These are phyloP conservation scores for Kappamyces sp. DNA, from an alignment of 192 early-diverging fungal species.

Conservation along the genomic window DNA sequence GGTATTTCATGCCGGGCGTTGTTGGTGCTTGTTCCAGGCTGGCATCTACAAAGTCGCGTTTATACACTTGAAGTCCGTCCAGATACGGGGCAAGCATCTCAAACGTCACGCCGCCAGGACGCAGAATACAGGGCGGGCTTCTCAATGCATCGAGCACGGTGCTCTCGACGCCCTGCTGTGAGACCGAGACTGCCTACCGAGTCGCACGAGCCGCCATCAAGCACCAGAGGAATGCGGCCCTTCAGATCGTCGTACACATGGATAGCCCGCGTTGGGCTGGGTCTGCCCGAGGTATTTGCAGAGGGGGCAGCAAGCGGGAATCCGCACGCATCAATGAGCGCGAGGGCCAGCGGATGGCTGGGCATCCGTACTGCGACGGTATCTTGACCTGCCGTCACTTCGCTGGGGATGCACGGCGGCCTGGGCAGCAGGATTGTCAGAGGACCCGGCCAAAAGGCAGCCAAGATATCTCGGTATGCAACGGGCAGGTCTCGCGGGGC, in stretches of 20 bases:
- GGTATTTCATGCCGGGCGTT: slow-evolving; percentile 99
- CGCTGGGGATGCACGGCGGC: slow-evolving; percentile 60
- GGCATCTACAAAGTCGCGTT: slow-evolving; percentile 65
- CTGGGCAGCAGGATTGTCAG: slow-evolving; percentile 84
- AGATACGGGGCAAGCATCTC: slow-evolving; percentile 63
- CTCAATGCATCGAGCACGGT: slow-evolving; percentile 88
- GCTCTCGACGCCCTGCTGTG: slow-evolving; percentile 72
- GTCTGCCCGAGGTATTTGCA: slow-evolving; percentile 94
- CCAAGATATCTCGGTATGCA: slow-evolving; percentile 64
- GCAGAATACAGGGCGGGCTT: slow-evolving; percentile 69
- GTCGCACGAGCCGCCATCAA: slow-evolving; percentile 86
- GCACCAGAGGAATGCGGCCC: slow-evolving; percentile 73
- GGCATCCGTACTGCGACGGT: slow-evolving; percentile 92
- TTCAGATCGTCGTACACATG: slow-evolving; percentile 84
- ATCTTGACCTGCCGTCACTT: slow-evolving; percentile 75
- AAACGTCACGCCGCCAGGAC: slow-evolving; percentile 87
- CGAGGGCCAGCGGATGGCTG: slow-evolving; percentile 83
- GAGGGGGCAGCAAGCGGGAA: slow-evolving; percentile 95
- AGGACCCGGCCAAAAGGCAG: slow-evolving; percentile 85
- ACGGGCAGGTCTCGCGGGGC: slow-evolving; percentile 50
- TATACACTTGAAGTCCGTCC: slow-evolving; percentile 67
- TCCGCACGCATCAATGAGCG: slow-evolving; percentile 73
- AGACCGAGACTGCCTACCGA: slow-evolving; percentile 58
- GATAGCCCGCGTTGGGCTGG: slow-evolving; percentile 83
- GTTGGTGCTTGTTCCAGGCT: slow-evolving; percentile 74